Conservation (phyloP, 1,284 basidiomycete genomes). For the Marasmius oreades region DNA sequence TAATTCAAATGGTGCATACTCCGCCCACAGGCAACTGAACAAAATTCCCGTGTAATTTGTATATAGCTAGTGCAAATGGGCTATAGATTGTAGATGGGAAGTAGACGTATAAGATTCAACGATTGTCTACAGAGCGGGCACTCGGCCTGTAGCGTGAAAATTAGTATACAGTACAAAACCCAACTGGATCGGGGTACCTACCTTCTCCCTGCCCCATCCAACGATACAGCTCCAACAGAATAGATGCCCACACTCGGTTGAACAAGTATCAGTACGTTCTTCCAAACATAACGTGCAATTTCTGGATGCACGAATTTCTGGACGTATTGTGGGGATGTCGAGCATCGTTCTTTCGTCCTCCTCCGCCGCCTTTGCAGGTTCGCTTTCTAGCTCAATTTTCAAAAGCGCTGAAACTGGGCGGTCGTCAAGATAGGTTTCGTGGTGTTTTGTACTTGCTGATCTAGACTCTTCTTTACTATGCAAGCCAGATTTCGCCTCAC, state of each 20-base stretch:
- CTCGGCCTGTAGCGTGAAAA: constrained; percentile 48
- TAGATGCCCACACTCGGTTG: constrained; percentile 92
- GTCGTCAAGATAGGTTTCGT: constrained; percentile 62
- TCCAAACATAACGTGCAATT: constrained; percentile 88
- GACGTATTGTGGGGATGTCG: constrained; percentile 51
- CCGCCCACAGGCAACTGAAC: background rate
- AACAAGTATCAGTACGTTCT: constrained; percentile 74
- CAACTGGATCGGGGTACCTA: constrained; percentile 22
- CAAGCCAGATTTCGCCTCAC: constrained; percentile 14
- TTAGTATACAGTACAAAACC: constrained; percentile 7
- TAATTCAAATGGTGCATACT: too few species aligned
- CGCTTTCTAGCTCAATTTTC: constrained; percentile 49
- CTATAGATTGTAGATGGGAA: constrained; percentile 85
- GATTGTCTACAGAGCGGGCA: constrained; percentile 86
- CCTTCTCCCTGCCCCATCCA: constrained; percentile 88
- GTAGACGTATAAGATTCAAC: constrained; percentile 65
- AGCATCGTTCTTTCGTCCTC: constrained; percentile 67
- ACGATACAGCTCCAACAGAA: constrained; percentile 95
- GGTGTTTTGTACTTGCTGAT: background rate
- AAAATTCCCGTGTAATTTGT: constrained; percentile 1
- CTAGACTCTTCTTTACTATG: constrained; percentile 25
- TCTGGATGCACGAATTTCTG: constrained; percentile 53
- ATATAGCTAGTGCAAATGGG: background rate
- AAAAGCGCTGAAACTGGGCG: constrained; percentile 59
- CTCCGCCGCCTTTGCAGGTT: constrained; percentile 54